These are phyloP conservation scores for Nothophytophthora sp. DNA, from an alignment of 352 stramenopile genomes.

Conservation along the genomic window DNA sequence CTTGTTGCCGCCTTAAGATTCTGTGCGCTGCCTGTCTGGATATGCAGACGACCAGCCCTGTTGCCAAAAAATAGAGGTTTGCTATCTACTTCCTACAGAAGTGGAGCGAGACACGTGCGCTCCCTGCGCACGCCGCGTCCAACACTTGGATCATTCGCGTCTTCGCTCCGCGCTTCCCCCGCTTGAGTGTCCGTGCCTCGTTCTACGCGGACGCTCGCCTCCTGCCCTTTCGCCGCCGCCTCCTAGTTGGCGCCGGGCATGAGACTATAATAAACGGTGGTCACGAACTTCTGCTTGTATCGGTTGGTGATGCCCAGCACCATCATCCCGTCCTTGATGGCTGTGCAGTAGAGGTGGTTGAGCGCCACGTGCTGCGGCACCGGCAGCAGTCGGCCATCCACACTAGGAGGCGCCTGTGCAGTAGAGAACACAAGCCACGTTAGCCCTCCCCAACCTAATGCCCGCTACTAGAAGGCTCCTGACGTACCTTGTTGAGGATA, in stretches of 20 bases:
- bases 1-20: too few relatives aligned
- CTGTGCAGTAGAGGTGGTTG: slow-evolving; percentile 99
- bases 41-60: slow-evolving; percentile 22
- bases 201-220: slow-evolving; percentile 18
- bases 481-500: slow-evolving; percentile 98
- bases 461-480: background rate
- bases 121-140: slow-evolving; percentile 33
- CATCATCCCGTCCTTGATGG: slow-evolving; percentile 99
- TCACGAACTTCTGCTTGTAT: slow-evolving; percentile 98
- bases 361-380: slow-evolving; percentile 98
- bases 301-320: slow-evolving; percentile 98
- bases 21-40: slow-evolving; percentile 7
- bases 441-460: slow-evolving; percentile 6
- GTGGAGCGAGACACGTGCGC: slow-evolving; percentile 23
- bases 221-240: too few relatives aligned
- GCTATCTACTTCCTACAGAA: slow-evolving; percentile 38
- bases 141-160: slow-evolving; percentile 45
- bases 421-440: slow-evolving; percentile 8
- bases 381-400: slow-evolving; percentile 95
- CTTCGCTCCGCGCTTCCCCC: slow-evolving; percentile 23
- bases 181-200: slow-evolving; percentile 15
- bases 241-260: slow-evolving; percentile 88
- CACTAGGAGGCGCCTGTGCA: slow-evolving; percentile 85
- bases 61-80: slow-evolving; percentile 27
- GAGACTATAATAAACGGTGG: slow-evolving; percentile 97